Evolutionary conservation across 2,329 filamentous ascomycete genomes (phyloP).

Genomic region (Fusarium liriodendri): DNA sequence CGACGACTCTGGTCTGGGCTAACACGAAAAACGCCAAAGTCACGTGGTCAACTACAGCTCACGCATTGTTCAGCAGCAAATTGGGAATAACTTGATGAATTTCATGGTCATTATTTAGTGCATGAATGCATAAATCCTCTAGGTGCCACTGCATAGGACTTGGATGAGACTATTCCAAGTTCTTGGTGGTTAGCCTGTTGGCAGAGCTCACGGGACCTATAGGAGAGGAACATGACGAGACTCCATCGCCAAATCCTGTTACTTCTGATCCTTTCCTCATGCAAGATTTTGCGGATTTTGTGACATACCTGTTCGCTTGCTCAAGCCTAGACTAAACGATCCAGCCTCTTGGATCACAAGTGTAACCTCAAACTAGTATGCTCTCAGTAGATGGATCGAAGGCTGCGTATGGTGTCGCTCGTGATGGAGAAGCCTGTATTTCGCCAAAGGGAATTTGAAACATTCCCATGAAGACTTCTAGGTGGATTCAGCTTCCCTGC

Average conservation of each 20-base stretch:
- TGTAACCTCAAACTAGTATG: background rate
- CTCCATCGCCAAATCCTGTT: background rate
- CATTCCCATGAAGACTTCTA: background rate
- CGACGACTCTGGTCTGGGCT: conserved; percentile 4
- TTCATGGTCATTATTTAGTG: background rate
- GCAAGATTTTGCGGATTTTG: background rate
- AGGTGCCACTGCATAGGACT: background rate
- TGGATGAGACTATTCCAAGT: background rate
- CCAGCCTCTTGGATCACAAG: background rate
- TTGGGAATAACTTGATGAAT: background rate
- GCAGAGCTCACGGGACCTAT: background rate
- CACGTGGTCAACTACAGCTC: conserved; percentile 25
- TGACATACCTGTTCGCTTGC: background rate
- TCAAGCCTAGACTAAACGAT: background rate
- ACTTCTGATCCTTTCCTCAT: background rate
- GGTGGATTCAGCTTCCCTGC: background rate
- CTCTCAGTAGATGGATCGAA: background rate
- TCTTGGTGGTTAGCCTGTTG: background rate
- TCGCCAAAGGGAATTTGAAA: conserved; percentile 7
- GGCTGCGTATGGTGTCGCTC: background rate
- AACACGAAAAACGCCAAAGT: conserved; percentile 44
- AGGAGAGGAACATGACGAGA: background rate
- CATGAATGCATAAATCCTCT: background rate
- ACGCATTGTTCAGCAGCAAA: background rate
- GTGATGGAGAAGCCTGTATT: background rate